phyloP scores from a whole-genome alignment of 495 filamentous ascomycete species.

The Sordaria brevicollis region DNA sequence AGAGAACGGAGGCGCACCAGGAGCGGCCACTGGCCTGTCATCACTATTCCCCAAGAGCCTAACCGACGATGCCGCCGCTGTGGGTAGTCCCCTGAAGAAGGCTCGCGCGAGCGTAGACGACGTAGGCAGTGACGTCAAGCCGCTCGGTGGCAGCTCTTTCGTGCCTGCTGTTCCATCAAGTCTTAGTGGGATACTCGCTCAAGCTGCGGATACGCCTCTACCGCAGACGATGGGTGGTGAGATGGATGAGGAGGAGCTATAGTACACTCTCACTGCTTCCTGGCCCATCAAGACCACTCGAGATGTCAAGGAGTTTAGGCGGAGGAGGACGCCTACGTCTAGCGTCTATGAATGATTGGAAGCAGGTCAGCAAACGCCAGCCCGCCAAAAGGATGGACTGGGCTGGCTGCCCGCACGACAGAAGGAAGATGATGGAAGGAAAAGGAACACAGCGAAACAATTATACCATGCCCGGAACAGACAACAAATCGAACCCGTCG shows the following conservation, averaged over 20 bases:
- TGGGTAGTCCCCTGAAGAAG: constrained; percentile 80
- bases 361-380: too few species aligned
- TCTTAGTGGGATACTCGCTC: not conserved
- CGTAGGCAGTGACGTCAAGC: constrained; percentile 4
- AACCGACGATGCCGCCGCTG: constrained; percentile 32
- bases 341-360: too few species aligned
- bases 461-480: not conserved
- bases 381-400: too few species aligned
- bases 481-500: not conserved
- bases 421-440: not conserved
- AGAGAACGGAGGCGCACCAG: constrained; percentile 24
- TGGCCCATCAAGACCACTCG: not conserved
- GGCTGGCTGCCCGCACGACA: too few species aligned
- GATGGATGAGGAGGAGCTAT: not conserved
- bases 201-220: not conserved
- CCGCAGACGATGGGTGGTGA: not conserved
- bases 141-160: not conserved
- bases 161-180: not conserved
- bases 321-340: too few species aligned
- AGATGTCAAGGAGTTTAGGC: too few species aligned
- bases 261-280: not conserved
- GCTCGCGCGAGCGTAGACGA: constrained; percentile 55
- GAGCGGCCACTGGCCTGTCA: constrained; percentile 11
- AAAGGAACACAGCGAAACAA: not conserved
- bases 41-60: constrained; percentile 27